Percentiles rank a stretch among this genome's conserved stretches.
phyloP scores from a whole-genome alignment of 73 alveolate genomes.

The Stentor coeruleus region DNA sequence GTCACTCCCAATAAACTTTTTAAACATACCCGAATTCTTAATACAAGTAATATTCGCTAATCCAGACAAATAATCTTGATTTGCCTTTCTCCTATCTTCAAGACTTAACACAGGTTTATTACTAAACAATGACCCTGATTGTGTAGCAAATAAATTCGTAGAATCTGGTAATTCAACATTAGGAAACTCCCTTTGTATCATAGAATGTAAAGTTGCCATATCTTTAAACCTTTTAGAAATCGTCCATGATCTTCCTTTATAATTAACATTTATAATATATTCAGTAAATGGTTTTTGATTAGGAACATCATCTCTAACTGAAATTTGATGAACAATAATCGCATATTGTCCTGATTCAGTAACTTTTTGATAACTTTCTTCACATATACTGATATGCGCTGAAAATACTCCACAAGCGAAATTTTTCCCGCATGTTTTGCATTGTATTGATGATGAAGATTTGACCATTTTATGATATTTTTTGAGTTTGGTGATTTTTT shows the following conservation, averaged over 20 bases:
- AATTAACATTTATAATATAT: slow-evolving; percentile 58
- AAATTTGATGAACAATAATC: background rate
- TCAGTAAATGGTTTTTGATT: slow-evolving; percentile 69
- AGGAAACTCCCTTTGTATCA: slow-evolving; percentile 20
- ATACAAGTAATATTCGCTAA: background rate
- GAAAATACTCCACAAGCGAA: slow-evolving; percentile 32
- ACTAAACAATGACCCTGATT: background rate
- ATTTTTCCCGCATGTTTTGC: slow-evolving; percentile 41
- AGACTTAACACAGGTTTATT: background rate
- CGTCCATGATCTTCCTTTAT: slow-evolving; percentile 62
- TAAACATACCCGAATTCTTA: slow-evolving; percentile 5
- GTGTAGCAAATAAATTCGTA: background rate
- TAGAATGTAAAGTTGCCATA: slow-evolving; percentile 56
- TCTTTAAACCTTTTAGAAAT: slow-evolving; percentile 61
- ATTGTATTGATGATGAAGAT: slow-evolving; percentile 35
- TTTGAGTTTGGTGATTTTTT: slow-evolving; percentile 38
- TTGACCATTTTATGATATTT: slow-evolving; percentile 45
- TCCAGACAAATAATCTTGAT: slow-evolving; percentile 20
- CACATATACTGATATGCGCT: slow-evolving; percentile 24
- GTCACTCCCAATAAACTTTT: background rate
- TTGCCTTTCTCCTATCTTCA: slow-evolving; percentile 26
- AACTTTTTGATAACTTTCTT: background rate
- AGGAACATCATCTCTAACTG: background rate
- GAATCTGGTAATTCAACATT: background rate
- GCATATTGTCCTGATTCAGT: background rate